Conservation (phyloP, 192 early-diverging fungal genomes). For the Podochytrium sp. region DNA sequence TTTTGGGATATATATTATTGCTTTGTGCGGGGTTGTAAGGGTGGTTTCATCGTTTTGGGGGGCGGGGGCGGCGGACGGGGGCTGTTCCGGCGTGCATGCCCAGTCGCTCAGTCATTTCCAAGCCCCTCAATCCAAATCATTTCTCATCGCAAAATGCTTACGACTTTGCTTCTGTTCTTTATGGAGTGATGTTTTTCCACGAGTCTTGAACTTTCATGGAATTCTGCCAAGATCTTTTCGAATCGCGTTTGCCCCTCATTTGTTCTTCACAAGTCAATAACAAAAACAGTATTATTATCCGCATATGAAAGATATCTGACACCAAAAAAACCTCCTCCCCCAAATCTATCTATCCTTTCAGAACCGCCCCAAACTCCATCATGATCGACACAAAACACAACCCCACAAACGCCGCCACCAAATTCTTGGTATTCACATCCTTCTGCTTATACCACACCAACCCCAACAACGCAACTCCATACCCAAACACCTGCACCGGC, state of each 20-base stretch:
- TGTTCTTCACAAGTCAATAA: not conserved
- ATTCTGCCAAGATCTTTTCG: not conserved
- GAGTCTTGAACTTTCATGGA: too few species aligned
- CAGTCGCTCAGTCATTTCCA: too few species aligned
- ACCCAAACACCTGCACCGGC: constrained; percentile 40
- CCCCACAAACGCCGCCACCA: not conserved
- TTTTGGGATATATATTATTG: too few species aligned
- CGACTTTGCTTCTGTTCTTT: not conserved
- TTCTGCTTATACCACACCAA: constrained; percentile 38
- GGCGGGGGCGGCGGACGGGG: too few species aligned
- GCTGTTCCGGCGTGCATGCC: too few species aligned
- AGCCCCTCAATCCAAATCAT: too few species aligned
- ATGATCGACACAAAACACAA: not conserved
- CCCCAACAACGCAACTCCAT: constrained; percentile 35
- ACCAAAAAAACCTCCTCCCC: too few species aligned
- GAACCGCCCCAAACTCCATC: not conserved
- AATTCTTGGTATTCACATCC: not conserved
- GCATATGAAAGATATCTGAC: too few species aligned
- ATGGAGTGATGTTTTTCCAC: too few species aligned
- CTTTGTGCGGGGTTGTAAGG: too few species aligned
- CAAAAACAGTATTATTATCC: not conserved
- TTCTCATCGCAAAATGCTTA: not conserved
- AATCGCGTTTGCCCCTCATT: not conserved
- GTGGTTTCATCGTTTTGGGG: too few species aligned
- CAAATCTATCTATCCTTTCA: too few species aligned